Base-by-base conservation (phyloP, 1,139 yeast genomes). In the Hansenula lynferdii region DNA sequence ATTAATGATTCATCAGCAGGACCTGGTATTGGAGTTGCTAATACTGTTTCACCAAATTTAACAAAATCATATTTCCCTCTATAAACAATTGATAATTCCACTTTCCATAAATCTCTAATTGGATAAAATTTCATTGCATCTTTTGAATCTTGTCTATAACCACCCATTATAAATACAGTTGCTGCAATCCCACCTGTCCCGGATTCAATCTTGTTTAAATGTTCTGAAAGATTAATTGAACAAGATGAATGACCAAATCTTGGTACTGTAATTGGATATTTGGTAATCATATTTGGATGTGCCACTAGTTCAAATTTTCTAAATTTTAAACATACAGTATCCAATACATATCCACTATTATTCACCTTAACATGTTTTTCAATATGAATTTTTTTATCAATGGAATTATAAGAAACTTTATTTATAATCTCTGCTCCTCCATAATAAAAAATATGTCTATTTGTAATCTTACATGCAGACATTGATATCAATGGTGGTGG, bases 91-190 rank as follows among this genome's bases (percentile, higher is more conserved):
- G 65, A 58, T 2, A 72, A 42, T 40, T 70, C 73, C 24, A 70
- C 57, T 44, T 62, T 65, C 77, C 77, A 73, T 38, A 72, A 46
- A 49, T 72, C 77, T 42, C 65, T 62, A 48, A 70, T 52, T 2
- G 75, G 65, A 28, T 62, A 58, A 42, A 64, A 70, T 20, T 48
- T 44, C 7, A 23, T 17, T 6, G 37, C 36, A 8, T 49, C 48
- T 34, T 55, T 56, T 2, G 46, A 42, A 2, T 52, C 44, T 25
- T 54, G 56, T 24, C 51, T 47, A 40, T 65, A 71, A 0, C 77
- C 77, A 15, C 75, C 77, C 62, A 68, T 65, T 5, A 70, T 60
- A 33, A 64, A 57, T 1, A 65, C 42, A 3, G 51, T 42, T 1
- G 54, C 50, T 4, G 47, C 41, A 10, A 31, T 36, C 8, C 35